phyloP scores from a whole-genome alignment of 352 stramenopile genomes.

The Lagenidium giganteum region DNA sequence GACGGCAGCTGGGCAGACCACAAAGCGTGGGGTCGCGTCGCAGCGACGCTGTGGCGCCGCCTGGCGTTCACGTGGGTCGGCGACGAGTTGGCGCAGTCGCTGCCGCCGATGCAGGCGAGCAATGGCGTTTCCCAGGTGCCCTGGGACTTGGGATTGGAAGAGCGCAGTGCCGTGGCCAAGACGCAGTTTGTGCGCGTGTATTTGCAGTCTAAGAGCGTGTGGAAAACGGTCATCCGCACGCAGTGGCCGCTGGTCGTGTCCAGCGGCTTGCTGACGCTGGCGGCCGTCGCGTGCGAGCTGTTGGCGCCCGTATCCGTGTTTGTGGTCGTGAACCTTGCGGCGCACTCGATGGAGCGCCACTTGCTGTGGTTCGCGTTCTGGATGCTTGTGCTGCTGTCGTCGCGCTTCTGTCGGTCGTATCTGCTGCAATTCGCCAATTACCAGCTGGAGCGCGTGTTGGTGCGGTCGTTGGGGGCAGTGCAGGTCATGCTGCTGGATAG shows the following conservation, averaged over 20 bases:
- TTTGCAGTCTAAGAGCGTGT: too few species aligned
- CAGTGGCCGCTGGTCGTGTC: conserved; percentile 22
- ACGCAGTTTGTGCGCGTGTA: too few species aligned
- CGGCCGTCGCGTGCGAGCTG: conserved; percentile 30
- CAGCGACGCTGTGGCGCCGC: too few species aligned
- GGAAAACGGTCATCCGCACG: conserved; percentile 21
- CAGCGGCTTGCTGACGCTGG: conserved; percentile 34
- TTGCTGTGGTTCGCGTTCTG: conserved; percentile 22
- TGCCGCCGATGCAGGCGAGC: too few species aligned
- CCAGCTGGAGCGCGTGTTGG: conserved; percentile 19
- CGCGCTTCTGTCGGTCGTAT: conserved; percentile 27
- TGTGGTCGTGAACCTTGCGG: conserved; percentile 29
- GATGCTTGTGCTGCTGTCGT: conserved; percentile 21
- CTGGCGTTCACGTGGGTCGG: too few species aligned
- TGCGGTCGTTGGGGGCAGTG: conserved; percentile 15
- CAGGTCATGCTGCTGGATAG: conserved; percentile 29
- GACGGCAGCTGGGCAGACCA: too few species aligned
- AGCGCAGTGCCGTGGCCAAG: too few species aligned
- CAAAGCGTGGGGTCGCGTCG: too few species aligned
- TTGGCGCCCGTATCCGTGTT: conserved; percentile 38
- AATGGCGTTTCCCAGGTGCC: too few species aligned
- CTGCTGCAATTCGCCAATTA: conserved; percentile 25
- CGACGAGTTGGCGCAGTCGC: too few species aligned
- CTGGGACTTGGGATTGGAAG: too few species aligned
- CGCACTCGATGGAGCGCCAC: conserved; percentile 12